phyloP scores from a whole-genome alignment of 441 rosid species.

The Daphne laureola region DNA sequence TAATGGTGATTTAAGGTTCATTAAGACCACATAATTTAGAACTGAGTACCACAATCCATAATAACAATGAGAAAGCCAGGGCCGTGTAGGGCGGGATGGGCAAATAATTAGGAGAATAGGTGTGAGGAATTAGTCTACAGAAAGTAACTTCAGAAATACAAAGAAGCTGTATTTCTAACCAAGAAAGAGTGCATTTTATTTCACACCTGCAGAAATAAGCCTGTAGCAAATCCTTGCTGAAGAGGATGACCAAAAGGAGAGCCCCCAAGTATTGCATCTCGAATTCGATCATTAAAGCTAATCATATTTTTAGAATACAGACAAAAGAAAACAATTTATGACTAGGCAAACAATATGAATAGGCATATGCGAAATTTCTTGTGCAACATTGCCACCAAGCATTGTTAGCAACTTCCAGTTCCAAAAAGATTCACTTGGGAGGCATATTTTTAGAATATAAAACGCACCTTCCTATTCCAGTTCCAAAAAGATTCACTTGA shows the following conservation, averaged over 20 bases:
- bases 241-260: conserved; percentile 98
- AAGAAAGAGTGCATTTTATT: background rate
- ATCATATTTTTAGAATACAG: conserved; percentile 18
- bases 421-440: conserved; percentile 76
- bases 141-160: too few species aligned
- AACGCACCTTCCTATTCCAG: conserved; percentile 90
- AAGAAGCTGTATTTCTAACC: too few species aligned
- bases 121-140: too few species aligned
- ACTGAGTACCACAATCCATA: too few species aligned
- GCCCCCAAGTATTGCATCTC: conserved; percentile 97
- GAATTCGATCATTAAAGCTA: conserved; percentile 94
- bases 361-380: conserved; percentile 4
- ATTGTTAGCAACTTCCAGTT: conserved; percentile 88
- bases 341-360: conserved; percentile 2
- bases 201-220: conserved; percentile 72
- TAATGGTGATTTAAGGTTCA: too few species aligned
- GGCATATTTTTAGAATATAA: too few species aligned
- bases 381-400: conserved; percentile 5
- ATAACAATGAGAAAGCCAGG: too few species aligned
- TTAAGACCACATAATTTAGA: too few species aligned
- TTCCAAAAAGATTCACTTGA: conserved; percentile 71
- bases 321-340: conserved; percentile 4
- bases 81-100: too few species aligned
- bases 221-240: conserved; percentile 95
- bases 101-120: too few species aligned